Conservation (phyloP, 2,329 filamentous ascomycete genomes). For the Monosporascus sp. region DNA sequence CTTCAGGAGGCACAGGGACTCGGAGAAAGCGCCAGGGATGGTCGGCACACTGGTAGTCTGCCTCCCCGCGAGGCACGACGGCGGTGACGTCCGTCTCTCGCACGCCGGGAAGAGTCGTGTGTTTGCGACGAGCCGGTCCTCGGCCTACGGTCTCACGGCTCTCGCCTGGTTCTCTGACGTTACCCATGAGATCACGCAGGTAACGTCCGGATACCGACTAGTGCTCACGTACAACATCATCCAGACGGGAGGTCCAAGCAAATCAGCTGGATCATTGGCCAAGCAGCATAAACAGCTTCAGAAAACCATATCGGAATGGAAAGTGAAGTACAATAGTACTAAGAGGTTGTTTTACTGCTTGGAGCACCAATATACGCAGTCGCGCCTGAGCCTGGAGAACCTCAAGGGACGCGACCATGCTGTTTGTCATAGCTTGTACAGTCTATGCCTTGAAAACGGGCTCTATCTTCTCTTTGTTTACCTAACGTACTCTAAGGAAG, state of each 20-base stretch:
- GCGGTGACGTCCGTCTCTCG: conserved; percentile 31
- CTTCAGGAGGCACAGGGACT: conserved; percentile 37
- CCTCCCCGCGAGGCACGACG: conserved; percentile 36
- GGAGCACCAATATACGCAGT: background rate
- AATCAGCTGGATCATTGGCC: conserved; percentile 1
- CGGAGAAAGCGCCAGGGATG: conserved; percentile 35
- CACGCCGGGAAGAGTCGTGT: conserved; percentile 21
- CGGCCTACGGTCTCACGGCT: conserved; percentile 20
- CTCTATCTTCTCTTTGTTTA: background rate
- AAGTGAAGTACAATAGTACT: background rate
- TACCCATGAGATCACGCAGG: conserved; percentile 35
- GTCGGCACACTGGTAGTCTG: conserved; percentile 37
- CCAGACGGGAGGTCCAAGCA: conserved; percentile 6
- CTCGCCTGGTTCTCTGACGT: conserved; percentile 42
- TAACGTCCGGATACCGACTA: conserved; percentile 35
- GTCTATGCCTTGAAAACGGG: background rate
- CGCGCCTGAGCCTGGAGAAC: background rate
- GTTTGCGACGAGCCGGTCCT: conserved; percentile 20
- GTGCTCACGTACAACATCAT: conserved; percentile 44
- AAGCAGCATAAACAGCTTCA: conserved; percentile 1
- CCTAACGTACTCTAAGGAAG: background rate
- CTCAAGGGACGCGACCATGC: background rate
- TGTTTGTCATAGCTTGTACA: background rate
- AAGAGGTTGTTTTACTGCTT: background rate
- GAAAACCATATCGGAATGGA: background rate